A percentile compares a stretch with the other conserved stretches of the same genome.
phyloP scores from a whole-genome alignment of 2,329 filamentous ascomycete species.

The Hymenoscyphus fructigenus region DNA sequence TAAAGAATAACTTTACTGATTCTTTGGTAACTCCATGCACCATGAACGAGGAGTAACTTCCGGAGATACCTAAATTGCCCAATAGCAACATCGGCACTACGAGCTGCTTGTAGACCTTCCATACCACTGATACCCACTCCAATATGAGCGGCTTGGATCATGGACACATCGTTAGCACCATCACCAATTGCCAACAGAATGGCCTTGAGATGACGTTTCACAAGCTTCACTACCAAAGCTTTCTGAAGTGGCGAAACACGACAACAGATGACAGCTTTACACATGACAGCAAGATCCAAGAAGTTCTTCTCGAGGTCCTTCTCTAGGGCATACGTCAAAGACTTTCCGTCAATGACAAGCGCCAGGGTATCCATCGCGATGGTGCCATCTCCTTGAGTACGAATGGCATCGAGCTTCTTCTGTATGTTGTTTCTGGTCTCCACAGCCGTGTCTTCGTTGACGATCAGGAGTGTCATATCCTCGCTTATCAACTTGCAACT shows the following conservation, averaged over 20 bases:
- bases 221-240: constrained; percentile 94
- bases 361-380: constrained; percentile 85
- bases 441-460: constrained; percentile 82
- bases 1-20: constrained; percentile 97
- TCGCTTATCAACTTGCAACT: constrained; percentile 98
- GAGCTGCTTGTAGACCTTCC: constrained; percentile 93
- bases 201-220: constrained; percentile 86
- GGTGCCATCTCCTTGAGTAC: constrained; percentile 73
- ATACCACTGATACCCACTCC: constrained; percentile 96
- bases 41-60: constrained; percentile 92
- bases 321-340: constrained; percentile 87
- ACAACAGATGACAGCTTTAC: constrained; percentile 98
- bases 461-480: constrained; percentile 95
- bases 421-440: constrained; percentile 84
- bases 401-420: constrained; percentile 91
- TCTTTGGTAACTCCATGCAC: constrained; percentile 95
- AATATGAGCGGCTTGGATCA: constrained; percentile 98
- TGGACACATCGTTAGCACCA: constrained; percentile 98
- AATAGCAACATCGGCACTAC: constrained; percentile 93
- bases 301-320: constrained; percentile 92
- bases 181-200: constrained; percentile 95
- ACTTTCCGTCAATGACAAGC: constrained; percentile 94
- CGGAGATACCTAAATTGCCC: constrained; percentile 93
- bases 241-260: constrained; percentile 97
- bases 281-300: constrained; percentile 88